phyloP scores from a whole-genome alignment of 257 asterid species.

The Eustoma russellianum region DNA sequence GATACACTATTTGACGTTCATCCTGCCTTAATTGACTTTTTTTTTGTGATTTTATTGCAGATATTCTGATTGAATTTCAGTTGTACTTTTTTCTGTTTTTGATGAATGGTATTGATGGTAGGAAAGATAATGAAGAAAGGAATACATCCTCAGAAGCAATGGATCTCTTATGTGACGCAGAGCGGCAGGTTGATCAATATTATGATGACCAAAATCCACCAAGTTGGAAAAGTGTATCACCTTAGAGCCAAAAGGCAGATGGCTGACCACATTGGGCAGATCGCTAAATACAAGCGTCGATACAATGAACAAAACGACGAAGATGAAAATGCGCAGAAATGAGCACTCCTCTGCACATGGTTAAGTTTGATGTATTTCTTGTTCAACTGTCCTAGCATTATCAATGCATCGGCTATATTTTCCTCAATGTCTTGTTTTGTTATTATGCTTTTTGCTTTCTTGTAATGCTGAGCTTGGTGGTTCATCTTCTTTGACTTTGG shows the following conservation, averaged over 20 bases:
- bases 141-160: conserved; percentile 69
- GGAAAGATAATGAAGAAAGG: conserved; percentile 65
- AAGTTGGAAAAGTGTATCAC: conserved; percentile 65
- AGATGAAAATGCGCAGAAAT: conserved; percentile 24
- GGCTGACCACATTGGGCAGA: conserved; percentile 62
- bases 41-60: too few relatives aligned
- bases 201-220: conserved; percentile 62
- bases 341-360: neutral
- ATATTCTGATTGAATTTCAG: too few relatives aligned
- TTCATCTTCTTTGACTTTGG: too few relatives aligned
- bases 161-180: conserved; percentile 75
- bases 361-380: too few relatives aligned
- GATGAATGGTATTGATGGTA: conserved; percentile 6
- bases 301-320: conserved; percentile 38
- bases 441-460: too few relatives aligned
- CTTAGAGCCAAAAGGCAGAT: conserved; percentile 55
- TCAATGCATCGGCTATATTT: too few relatives aligned
- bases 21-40: too few relatives aligned
- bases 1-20: too few relatives aligned
- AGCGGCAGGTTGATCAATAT: conserved; percentile 55
- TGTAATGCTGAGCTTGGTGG: too few relatives aligned
- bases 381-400: too few relatives aligned
- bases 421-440: too few relatives aligned
- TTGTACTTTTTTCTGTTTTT: neutral
- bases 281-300: conserved; percentile 62